Conservation (phyloP, 2,329 filamentous ascomycete species). For the Claviceps digitariae region DNA sequence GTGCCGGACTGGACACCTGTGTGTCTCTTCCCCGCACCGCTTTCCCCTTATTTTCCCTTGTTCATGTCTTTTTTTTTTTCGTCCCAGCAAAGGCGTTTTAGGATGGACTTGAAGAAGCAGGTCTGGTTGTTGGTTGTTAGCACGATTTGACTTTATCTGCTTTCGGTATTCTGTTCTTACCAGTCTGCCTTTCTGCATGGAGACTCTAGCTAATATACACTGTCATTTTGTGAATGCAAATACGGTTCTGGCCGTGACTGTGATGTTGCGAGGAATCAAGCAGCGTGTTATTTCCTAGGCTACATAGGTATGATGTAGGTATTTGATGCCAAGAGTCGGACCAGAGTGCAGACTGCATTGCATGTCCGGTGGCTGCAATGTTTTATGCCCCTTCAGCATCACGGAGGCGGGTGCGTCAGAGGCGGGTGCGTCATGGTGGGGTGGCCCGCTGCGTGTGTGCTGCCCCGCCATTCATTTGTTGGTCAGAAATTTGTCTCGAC, state of each 20-base stretch:
- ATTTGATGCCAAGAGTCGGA: neutral
- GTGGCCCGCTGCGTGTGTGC: neutral
- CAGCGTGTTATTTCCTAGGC: too few species aligned
- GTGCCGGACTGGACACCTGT: neutral
- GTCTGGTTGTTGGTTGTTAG: neutral
- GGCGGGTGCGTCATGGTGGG: neutral
- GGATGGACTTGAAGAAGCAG: neutral
- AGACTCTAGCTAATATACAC: neutral
- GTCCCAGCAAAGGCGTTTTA: neutral
- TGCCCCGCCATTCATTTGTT: neutral
- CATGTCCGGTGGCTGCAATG: too few species aligned
- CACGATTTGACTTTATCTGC: neutral
- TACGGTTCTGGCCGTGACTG: neutral
- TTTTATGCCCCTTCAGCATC: neutral
- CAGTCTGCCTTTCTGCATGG: neutral
- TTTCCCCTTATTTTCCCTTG: neutral
- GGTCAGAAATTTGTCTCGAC: neutral
- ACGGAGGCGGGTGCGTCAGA: neutral
- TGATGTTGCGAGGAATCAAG: neutral
- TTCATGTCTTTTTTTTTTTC: neutral
- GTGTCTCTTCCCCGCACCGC: neutral
- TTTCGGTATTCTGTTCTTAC: neutral
- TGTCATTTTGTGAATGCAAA: neutral
- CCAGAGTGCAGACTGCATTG: too few species aligned
- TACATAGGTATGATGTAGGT: too few species aligned